Conservation (phyloP, 306 rosid genomes). For the Cyamopsis tetragonoloba region DNA sequence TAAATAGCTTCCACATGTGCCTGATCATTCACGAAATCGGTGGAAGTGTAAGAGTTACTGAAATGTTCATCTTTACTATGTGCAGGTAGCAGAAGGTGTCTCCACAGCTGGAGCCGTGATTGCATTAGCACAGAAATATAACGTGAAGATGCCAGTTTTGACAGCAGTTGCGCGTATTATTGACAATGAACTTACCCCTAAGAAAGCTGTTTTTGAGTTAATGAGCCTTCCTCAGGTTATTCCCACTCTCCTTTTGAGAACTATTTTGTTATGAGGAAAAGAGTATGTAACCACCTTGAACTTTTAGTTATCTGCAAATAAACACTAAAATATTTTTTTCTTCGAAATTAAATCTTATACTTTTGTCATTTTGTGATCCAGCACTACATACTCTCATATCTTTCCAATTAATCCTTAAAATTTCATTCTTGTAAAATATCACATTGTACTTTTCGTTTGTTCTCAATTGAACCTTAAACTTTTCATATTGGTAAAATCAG, state of each 20-base stretch:
- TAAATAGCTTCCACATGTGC: not conserved
- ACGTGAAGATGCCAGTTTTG: slow-evolving; percentile 92
- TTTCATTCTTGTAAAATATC: too few species aligned
- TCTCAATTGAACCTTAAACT: too few species aligned
- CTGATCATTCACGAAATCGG: not conserved
- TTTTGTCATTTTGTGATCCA: too few species aligned
- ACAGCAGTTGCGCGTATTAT: slow-evolving; percentile 91
- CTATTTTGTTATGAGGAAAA: too few species aligned
- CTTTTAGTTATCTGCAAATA: too few species aligned
- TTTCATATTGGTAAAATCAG: too few species aligned
- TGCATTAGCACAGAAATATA: slow-evolving; percentile 82
- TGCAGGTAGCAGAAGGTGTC: slow-evolving; percentile 92
- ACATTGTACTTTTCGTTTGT: too few species aligned
- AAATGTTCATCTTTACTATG: not conserved
- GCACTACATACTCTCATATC: too few species aligned
- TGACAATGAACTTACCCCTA: slow-evolving; percentile 81
- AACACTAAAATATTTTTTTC: too few species aligned
- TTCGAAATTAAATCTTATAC: too few species aligned
- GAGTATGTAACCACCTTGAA: too few species aligned
- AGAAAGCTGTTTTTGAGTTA: slow-evolving; percentile 82
- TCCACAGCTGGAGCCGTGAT: slow-evolving; percentile 97
- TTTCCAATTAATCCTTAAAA: too few species aligned
- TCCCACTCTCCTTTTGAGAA: slow-evolving; percentile 20
- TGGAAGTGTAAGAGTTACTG: not conserved
- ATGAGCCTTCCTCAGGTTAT: slow-evolving; percentile 92